These are phyloP conservation scores for Starmerella sp. DNA, from an alignment of 805 yeast species.

Conservation along the genomic window DNA sequence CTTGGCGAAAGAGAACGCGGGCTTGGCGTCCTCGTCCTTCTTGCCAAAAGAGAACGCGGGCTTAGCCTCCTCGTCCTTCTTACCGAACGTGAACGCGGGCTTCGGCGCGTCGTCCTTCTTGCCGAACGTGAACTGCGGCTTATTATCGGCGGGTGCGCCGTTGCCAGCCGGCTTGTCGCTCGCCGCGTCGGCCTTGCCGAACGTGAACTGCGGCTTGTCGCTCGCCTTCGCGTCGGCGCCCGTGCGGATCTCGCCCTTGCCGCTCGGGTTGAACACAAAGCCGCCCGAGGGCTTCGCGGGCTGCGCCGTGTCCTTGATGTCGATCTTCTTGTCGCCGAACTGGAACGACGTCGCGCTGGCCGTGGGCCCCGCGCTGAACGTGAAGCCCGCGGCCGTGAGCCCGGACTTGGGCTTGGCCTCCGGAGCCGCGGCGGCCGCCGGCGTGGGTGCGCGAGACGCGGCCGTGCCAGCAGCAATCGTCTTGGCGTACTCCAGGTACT, in stretches of 20 bases:
- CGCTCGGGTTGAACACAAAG: conserved; percentile 18
- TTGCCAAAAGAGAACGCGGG: conserved; percentile 28
- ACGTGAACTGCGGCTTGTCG: conserved; percentile 12
- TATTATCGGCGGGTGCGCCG: background rate
- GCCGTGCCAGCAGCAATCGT: background rate
- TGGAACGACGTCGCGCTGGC: conserved; percentile 12
- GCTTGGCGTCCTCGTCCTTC: conserved; percentile 5
- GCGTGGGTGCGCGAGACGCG: background rate
- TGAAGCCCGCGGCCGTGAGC: conserved; percentile 18
- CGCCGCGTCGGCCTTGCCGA: too few relatives aligned
- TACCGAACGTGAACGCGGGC: conserved; percentile 25
- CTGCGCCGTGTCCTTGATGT: conserved; percentile 2
- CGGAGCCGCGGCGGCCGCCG: background rate
- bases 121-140: conserved; percentile 17
- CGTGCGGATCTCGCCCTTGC: conserved; percentile 18
- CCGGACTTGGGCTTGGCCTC: conserved; percentile 1
- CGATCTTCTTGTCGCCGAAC: conserved; percentile 21
- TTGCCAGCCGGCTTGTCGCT: background rate
- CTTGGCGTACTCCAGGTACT: conserved; percentile 19
- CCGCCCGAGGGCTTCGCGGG: conserved; percentile 13
- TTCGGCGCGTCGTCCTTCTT: background rate
- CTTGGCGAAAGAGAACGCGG: conserved; percentile 25
- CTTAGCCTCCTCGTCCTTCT: conserved; percentile 9
- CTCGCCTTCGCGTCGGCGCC: conserved; percentile 33
- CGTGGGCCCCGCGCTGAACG: conserved; percentile 11